Evolutionary conservation across 2,329 filamentous ascomycete species (phyloP), one percentile per base, ranked within the genome.

Genomic region (Coniella lustricola): DNA sequence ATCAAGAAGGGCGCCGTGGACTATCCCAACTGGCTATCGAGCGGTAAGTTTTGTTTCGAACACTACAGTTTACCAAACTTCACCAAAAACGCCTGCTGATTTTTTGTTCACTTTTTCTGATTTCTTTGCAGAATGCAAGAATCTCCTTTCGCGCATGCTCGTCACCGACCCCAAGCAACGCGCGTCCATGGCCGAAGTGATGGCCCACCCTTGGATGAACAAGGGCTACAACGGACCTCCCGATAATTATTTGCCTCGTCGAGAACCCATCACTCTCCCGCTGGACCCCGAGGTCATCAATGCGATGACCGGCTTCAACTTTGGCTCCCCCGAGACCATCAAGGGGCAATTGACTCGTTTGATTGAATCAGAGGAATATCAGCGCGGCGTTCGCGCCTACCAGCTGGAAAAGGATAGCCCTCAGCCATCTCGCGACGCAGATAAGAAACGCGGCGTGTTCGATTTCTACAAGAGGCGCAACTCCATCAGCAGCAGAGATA

Each of bases 261-360:
- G 93, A 42, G 91, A 95, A 58, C 89, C 93, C 2, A 67, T 97
- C n/a, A 79, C 85, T 33, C 71, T 94, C 13, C 90, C 91, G 5
- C 71, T 98, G 9, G 91, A 97, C 61, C 73, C 78, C 2, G 84
- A 87, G 37, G 84, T 97, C 4, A 80, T 98, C 49, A 81, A 88
- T 42, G 90, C 87, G 57, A 98, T 98, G 93, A 94, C 90, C 20
- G 93, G 93, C 2, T 98, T 98, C 65, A 95, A 97, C 65, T 98
- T 97, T 69, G 93, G 93, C 1, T 78, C 88, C 0, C 78, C 89
- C 1, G 90, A 96, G 46, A 79, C 81, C 49, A 96, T 98, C 61
- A 84, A 80, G 49, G 72, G 80, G 3, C 88, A 96, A 62, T 76
- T 98, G 37, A 87, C 82, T 9, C 87, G 85, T 54, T 79, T 90